These are phyloP conservation scores for Tylopilus balloui DNA, from an alignment of 768 basidiomycete genomes.

Conservation along the genomic window DNA sequence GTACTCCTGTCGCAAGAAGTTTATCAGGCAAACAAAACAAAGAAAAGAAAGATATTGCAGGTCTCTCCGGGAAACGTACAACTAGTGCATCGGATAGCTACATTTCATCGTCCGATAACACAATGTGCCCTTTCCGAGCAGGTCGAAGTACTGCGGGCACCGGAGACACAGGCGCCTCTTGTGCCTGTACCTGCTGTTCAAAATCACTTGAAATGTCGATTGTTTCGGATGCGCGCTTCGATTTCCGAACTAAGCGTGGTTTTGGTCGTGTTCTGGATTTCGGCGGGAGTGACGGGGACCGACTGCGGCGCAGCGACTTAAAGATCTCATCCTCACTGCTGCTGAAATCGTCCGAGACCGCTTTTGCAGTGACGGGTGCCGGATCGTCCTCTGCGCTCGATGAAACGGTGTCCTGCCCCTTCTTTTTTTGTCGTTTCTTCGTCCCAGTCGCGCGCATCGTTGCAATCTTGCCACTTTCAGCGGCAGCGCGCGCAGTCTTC, in stretches of 20 bases:
- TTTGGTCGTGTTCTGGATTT: slow-evolving; percentile 27
- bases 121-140: slow-evolving; percentile 27
- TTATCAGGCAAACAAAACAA: slow-evolving; percentile 4
- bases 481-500: slow-evolving; percentile 44
- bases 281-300: slow-evolving; percentile 21
- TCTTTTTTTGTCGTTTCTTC: slow-evolving; percentile 53
- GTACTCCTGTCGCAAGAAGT: slow-evolving; percentile 6
- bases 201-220: slow-evolving; percentile 25
- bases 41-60: neutral
- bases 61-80: slow-evolving; percentile 7
- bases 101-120: slow-evolving; percentile 39
- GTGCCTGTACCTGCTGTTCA: slow-evolving; percentile 5
- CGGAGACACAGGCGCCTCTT: neutral
- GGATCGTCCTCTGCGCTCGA: slow-evolving; percentile 34
- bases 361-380: slow-evolving; percentile 9
- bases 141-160: slow-evolving; percentile 12
- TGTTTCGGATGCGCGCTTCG: slow-evolving; percentile 11
- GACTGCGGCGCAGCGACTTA: slow-evolving; percentile 20
- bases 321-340: slow-evolving; percentile 28
- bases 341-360: slow-evolving; percentile 19
- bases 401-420: slow-evolving; percentile 42
- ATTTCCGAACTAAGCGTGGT: slow-evolving; percentile 42
- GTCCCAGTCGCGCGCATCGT: slow-evolving; percentile 47
- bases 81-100: slow-evolving; percentile 17
- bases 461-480: slow-evolving; percentile 36